A percentile compares a stretch with the other conserved stretches of the same genome.
These are phyloP conservation scores for Yamadazyma takamatsuzukensis DNA, from an alignment of 805 yeast genomes.

Conservation along the genomic window DNA sequence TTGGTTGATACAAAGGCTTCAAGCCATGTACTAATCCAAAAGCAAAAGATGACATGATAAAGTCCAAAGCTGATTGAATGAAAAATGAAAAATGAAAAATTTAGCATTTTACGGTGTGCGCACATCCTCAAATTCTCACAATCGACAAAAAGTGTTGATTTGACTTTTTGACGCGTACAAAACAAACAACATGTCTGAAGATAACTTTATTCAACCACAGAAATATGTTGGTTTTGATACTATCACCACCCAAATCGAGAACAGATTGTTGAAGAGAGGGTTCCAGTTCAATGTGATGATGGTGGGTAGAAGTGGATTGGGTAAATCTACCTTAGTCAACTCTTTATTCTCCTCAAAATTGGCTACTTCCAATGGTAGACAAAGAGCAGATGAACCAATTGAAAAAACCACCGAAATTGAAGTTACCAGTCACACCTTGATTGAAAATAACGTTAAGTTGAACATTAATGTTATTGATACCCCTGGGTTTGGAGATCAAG, in stretches of 20 bases:
- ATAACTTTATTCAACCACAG: conserved; percentile 46
- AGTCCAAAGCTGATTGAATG: no score
- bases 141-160: no score
- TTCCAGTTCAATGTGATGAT: conserved; percentile 93
- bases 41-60: no score
- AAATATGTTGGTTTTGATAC: conserved; percentile 95
- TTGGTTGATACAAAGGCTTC: neutral
- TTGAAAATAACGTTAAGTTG: conserved; percentile 85
- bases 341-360: conserved; percentile 84
- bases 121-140: no score
- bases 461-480: conserved; percentile 90
- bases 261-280: conserved; percentile 84
- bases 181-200: conserved; percentile 6
- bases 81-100: no score
- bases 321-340: conserved; percentile 88
- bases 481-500: conserved; percentile 97
- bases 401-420: conserved; percentile 85
- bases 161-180: neutral
- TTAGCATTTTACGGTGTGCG: no score
- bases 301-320: conserved; percentile 88
- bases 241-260: conserved; percentile 92
- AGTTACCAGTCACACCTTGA: conserved; percentile 61
- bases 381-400: conserved; percentile 62
- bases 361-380: conserved; percentile 71
- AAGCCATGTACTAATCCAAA: no score